Evolutionary conservation across 352 stramenopile species (phyloP), one percentile per base, ranked within the genome.

Genomic region (Phytophthora hybrid): DNA sequence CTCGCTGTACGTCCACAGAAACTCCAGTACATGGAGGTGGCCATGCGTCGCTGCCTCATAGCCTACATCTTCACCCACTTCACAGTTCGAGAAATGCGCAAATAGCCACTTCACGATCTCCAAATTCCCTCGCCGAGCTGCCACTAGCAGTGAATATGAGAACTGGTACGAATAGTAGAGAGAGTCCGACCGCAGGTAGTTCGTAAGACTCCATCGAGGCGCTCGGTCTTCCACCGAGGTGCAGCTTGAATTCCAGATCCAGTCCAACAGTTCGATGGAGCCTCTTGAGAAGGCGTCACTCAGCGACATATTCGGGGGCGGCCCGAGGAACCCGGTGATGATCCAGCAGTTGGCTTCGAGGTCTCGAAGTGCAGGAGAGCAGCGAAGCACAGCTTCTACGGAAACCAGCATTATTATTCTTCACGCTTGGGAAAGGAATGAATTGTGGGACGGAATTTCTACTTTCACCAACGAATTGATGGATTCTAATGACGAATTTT

Each of bases 171-270:
- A 7, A 32, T 67, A 54, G 21, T 67, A 67, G 14, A 53, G 32
- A 7, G 13, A 32, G 8, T 67, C 60, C 13, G 60, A 60, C 13
- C 31, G 60, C 2, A 67, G 60, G n/a, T 54, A 67, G 49, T 59
- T 67, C 18, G 29, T 41, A n/a, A 67, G 60, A 53, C 32, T 52
- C 46, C 47, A 67, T n/a, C 21, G n/a, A 11, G 59, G 29, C n/a
- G 14, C n/a, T 29, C 14, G 21, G 11, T 16, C 37, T 4, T 44
- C 44, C 16, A 52, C n/a, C 3, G 16, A 21, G 18, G 44, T 23
- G 44, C 44, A 52, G 37, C 37, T 44, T 10, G 37, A 44, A 44
- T 49, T 14, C 41, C 41, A 49, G 13, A 49, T 6, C 41, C 41
- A 49, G 14, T 49, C 14, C 41, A 49, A 10, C 16, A 49, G 18